Evolutionary conservation across 2,329 filamentous ascomycete species (phyloP).

Genomic region (Trichoderma semiorbis): DNA sequence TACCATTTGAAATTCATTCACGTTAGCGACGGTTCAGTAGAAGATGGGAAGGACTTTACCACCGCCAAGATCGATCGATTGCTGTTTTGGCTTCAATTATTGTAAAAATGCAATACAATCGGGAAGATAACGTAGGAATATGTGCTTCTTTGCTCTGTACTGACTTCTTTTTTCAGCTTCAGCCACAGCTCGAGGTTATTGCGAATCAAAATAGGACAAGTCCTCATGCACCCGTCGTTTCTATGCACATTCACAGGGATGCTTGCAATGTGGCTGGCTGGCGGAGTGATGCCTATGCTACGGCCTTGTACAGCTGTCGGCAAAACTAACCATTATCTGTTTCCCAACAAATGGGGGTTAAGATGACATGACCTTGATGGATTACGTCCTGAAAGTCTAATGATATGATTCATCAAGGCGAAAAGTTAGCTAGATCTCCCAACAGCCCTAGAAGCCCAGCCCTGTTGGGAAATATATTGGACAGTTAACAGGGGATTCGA

Average conservation of each 20-base stretch:
- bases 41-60: neutral
- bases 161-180: neutral
- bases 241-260: neutral
- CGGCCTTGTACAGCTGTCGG: neutral
- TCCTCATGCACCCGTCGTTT: too few relatives aligned
- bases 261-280: neutral
- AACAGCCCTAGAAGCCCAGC: too few relatives aligned
- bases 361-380: neutral
- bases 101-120: neutral
- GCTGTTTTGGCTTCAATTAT: neutral
- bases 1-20: neutral
- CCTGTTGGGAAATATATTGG: too few relatives aligned
- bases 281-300: too few relatives aligned
- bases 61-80: neutral
- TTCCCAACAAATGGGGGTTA: neutral
- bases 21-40: neutral
- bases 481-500: too few relatives aligned
- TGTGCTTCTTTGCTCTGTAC: neutral
- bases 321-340: neutral
- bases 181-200: neutral
- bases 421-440: too few relatives aligned
- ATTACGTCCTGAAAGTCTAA: too few relatives aligned
- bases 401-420: too few relatives aligned
- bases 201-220: neutral
- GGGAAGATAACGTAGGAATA: neutral